phyloP scores from a whole-genome alignment of 768 basidiomycete genomes.

The Cystofilobasidium bisporidii region DNA sequence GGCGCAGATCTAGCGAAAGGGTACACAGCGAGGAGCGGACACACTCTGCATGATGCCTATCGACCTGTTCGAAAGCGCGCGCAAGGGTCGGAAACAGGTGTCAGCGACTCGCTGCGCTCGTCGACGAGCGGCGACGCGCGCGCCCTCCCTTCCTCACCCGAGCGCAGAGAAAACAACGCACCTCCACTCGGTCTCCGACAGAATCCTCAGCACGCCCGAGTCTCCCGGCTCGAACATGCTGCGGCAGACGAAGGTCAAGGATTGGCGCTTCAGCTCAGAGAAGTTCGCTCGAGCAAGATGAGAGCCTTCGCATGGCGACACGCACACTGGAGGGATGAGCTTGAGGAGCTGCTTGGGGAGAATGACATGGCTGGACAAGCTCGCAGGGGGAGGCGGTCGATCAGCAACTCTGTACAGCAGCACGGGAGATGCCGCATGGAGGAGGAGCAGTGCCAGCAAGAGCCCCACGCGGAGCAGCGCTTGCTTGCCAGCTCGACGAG shows the following conservation, averaged over 20 bases:
- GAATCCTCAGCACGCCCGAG: conserved; percentile 65
- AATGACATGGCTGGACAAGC: conserved; percentile 67
- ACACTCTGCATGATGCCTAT: conserved; percentile 90
- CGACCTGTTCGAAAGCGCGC: conserved; percentile 45
- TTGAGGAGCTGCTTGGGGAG: conserved; percentile 89
- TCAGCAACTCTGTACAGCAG: too few species aligned
- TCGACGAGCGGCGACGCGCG: not conserved
- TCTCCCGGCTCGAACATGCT: conserved; percentile 51
- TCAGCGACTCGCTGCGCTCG: too few species aligned
- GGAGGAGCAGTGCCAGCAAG: too few species aligned
- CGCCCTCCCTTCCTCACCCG: too few species aligned
- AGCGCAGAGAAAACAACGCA: not conserved
- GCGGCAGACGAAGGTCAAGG: too few species aligned
- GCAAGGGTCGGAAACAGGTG: too few species aligned
- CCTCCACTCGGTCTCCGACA: conserved; percentile 79
- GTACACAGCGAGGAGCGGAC: not conserved
- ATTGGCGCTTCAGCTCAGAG: too few species aligned
- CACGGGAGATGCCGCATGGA: too few species aligned
- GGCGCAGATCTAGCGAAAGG: too few species aligned
- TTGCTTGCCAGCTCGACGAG: too few species aligned
- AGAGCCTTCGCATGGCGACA: conserved; percentile 3
- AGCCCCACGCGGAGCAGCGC: too few species aligned
- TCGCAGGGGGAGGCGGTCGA: not conserved
- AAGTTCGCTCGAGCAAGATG: not conserved
- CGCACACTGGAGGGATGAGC: conserved; percentile 64